Percentiles rank a stretch among this genome's conserved stretches.
These are phyloP conservation scores for Zelonia costaricensis DNA, from an alignment of 208 protist genomes.

Conservation along the genomic window DNA sequence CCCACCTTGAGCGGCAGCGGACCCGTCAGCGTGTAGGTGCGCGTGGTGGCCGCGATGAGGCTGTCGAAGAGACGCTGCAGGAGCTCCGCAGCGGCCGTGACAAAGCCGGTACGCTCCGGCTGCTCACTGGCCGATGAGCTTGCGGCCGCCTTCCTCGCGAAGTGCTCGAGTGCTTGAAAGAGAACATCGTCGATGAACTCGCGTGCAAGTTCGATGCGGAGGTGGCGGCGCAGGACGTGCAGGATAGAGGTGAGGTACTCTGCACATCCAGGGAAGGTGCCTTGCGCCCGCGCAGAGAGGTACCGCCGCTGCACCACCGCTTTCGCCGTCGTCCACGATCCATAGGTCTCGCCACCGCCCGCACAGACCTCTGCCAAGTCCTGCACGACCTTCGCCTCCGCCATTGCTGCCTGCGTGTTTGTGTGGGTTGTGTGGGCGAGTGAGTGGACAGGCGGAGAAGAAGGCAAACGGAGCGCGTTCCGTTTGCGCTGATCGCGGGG, in stretches of 20 bases:
- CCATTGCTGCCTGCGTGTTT: slow-evolving; percentile 9
- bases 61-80: slow-evolving; percentile 1
- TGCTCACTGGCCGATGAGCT: not conserved
- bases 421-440: no score
- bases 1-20: slow-evolving; percentile 6
- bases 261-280: slow-evolving; percentile 9
- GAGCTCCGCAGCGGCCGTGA: not conserved
- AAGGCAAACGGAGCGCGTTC: not conserved
- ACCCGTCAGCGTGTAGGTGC: slow-evolving; percentile 3
- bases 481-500: no score
- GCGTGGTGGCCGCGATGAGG: not conserved
- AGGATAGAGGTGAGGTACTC: not conserved
- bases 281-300: slow-evolving; percentile 1
- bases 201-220: slow-evolving; percentile 11
- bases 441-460: slow-evolving; percentile 2
- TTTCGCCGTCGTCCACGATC: slow-evolving; percentile 34
- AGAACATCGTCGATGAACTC: slow-evolving; percentile 8
- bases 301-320: slow-evolving; percentile 30
- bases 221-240: not conserved
- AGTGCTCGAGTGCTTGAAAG: slow-evolving; percentile 7
- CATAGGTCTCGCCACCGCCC: slow-evolving; percentile 35
- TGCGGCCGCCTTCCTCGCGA: not conserved
- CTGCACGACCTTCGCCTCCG: slow-evolving; percentile 15
- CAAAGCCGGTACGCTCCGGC: not conserved
- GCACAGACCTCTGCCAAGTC: slow-evolving; percentile 27